A percentile compares a stretch with the other conserved stretches of the same genome.
Evolutionary conservation across 768 basidiomycete genomes (phyloP).

Genomic region (Hygrocybe punicea): DNA sequence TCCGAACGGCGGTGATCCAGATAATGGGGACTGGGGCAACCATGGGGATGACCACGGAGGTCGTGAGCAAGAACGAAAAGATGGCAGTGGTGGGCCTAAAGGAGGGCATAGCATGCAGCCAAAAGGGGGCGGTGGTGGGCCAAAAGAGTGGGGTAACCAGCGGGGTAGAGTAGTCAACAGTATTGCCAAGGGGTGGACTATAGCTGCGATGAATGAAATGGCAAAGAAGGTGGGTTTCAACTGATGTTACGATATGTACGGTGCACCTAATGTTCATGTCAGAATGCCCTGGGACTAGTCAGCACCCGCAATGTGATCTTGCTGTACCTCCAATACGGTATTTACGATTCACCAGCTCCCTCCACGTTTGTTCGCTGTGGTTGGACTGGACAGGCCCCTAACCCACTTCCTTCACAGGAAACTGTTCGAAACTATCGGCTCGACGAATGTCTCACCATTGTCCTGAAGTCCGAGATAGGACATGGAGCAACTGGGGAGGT

Average conservation of each 20-base stretch:
- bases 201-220: slow-evolving; percentile 2
- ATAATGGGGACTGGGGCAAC: background rate
- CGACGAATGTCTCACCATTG: slow-evolving; percentile 13
- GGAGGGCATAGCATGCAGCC: background rate
- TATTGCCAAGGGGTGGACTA: background rate
- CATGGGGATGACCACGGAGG: background rate
- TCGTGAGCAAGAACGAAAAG: background rate
- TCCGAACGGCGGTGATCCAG: background rate
- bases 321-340: slow-evolving; percentile 15
- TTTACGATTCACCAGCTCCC: slow-evolving; percentile 17
- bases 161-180: background rate
- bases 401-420: slow-evolving; percentile 6
- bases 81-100: no score
- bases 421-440: slow-evolving; percentile 10
- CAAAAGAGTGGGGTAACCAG: background rate
- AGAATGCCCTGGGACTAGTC: slow-evolving; percentile 13
- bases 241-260: slow-evolving; percentile 4
- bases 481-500: slow-evolving; percentile 12
- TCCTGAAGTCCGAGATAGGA: slow-evolving; percentile 16
- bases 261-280: background rate
- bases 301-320: slow-evolving; percentile 11
- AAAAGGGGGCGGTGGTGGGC: background rate
- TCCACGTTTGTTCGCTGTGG: slow-evolving; percentile 14
- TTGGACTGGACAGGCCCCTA: slow-evolving; percentile 1
- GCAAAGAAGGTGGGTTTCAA: slow-evolving; percentile 6